Evolutionary conservation across 352 stramenopile species (phyloP).

Genomic region (Pythium aristosporum): DNA sequence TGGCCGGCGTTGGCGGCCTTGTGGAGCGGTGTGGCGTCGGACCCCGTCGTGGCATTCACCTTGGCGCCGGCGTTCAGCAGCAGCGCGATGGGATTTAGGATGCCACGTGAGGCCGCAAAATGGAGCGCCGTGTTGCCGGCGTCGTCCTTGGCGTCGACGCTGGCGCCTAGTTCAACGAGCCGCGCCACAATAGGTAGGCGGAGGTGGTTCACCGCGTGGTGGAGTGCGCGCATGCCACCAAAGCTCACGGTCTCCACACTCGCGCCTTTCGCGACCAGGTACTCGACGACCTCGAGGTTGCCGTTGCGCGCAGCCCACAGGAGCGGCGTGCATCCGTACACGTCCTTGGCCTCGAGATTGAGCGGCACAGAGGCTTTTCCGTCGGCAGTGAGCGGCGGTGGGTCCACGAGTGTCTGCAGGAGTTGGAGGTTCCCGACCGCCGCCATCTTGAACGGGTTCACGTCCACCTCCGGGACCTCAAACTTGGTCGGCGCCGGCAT

Average conservation of each 20-base stretch:
- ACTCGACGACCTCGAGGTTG: slow-evolving; percentile 79
- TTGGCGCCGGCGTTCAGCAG: slow-evolving; percentile 80
- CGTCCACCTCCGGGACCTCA: slow-evolving; percentile 77
- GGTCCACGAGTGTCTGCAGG: slow-evolving; percentile 68
- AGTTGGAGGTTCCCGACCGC: slow-evolving; percentile 73
- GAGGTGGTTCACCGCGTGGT: slow-evolving; percentile 86
- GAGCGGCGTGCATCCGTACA: slow-evolving; percentile 77
- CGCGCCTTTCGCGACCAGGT: slow-evolving; percentile 61
- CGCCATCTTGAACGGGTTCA: slow-evolving; percentile 87
- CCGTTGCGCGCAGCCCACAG: slow-evolving; percentile 84
- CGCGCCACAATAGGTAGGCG: slow-evolving; percentile 53
- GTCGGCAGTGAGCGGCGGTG: slow-evolving; percentile 17
- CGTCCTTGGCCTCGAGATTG: slow-evolving; percentile 81
- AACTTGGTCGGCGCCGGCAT: slow-evolving; percentile 48
- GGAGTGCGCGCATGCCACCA: slow-evolving; percentile 73
- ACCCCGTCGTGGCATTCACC: slow-evolving; percentile 63
- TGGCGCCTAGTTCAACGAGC: slow-evolving; percentile 75
- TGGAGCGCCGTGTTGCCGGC: slow-evolving; percentile 84
- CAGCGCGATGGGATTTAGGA: slow-evolving; percentile 82
- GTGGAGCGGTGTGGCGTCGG: slow-evolving; percentile 85
- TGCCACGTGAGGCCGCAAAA: slow-evolving; percentile 74
- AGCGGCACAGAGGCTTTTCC: slow-evolving; percentile 45
- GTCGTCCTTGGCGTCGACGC: slow-evolving; percentile 81
- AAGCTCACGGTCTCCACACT: slow-evolving; percentile 76
- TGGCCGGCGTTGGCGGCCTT: slow-evolving; percentile 85